phyloP scores from a whole-genome alignment of 2,329 filamentous ascomycete species.

The Tolypocladium endophyticum region DNA sequence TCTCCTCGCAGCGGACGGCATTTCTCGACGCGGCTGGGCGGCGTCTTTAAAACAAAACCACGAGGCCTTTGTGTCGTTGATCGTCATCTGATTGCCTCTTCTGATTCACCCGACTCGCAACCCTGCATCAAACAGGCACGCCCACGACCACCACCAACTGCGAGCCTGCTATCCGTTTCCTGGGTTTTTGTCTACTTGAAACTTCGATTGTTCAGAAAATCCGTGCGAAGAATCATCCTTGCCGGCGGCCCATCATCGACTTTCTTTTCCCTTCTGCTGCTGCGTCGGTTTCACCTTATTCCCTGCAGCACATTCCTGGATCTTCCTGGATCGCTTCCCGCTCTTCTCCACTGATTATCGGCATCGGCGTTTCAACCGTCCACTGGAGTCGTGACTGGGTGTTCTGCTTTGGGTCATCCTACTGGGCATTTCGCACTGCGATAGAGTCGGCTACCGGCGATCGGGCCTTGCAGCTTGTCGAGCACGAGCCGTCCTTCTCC shows the following conservation, averaged over 20 bases:
- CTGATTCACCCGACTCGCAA: constrained; percentile 4
- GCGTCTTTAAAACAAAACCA: background rate
- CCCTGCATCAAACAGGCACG: background rate
- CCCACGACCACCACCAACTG: background rate
- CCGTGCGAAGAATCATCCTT: background rate
- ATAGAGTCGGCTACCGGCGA: background rate
- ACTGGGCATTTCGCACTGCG: background rate
- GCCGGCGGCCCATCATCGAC: background rate
- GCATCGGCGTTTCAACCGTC: background rate
- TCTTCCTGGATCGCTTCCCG: background rate
- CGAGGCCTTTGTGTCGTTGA: background rate
- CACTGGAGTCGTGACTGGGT: background rate
- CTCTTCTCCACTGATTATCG: background rate
- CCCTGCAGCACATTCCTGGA: background rate
- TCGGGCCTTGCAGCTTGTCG: background rate
- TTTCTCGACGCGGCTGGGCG: constrained; percentile 5
- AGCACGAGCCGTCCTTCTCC: background rate
- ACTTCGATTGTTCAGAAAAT: background rate
- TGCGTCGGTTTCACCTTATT: background rate
- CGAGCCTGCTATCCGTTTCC: background rate
- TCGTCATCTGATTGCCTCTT: constrained; percentile 1
- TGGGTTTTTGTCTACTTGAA: background rate
- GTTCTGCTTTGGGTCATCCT: background rate
- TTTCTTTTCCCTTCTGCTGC: background rate
- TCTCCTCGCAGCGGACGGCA: background rate